Base-by-base conservation (phyloP, 129 eudicot genomes). In the Pseudognaphalium luteoalbum region DNA sequence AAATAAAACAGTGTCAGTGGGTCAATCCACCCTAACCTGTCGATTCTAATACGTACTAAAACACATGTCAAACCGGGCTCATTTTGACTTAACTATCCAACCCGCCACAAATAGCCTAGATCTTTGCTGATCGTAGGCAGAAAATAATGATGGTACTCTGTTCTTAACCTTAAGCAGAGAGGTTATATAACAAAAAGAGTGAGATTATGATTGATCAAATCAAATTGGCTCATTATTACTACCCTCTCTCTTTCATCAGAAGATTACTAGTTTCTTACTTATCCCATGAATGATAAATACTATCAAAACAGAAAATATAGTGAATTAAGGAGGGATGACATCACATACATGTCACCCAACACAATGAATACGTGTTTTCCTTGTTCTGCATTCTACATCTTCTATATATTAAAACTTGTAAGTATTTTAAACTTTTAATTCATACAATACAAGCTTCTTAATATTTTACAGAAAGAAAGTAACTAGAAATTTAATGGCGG, bases 371-470 rank as follows among this genome's bases (percentile, higher is more conserved):
- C n/a, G 15, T 16, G 1, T 63, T 61, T 30, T 63, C 68, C 8
- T 63, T 30, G 42, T 63, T 63, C 22, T 29, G 41, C n/a, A 30
- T 63, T 63, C 68, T 63, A 30, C 0, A 2, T 63, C 41, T 29
- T 63, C 42, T 10, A 61, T 30, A 62, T 62, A 29, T 6, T 4
- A 63, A 63, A 35, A 30, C 2, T 25, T 20, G 30, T 0, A 3
- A 25, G 28, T 25, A 25, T 25, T 25, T 30, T 16, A 30, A 5
- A 59, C 65, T 8, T 58, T 59, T 14, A 70, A 69, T 32, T 20
- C 7, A 72, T 57, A 25, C 66, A 72, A 35, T 57, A 35, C 28
- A 57, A 72, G 34, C 39, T 32, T 52, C 47, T 71, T 52, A 25
- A 34, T 35, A 12, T 1, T 58, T 58, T 34, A 73, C 61, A 35